Base-by-base conservation (phyloP, 1,284 basidiomycete genomes). In the Apiotrichum brassicae region DNA sequence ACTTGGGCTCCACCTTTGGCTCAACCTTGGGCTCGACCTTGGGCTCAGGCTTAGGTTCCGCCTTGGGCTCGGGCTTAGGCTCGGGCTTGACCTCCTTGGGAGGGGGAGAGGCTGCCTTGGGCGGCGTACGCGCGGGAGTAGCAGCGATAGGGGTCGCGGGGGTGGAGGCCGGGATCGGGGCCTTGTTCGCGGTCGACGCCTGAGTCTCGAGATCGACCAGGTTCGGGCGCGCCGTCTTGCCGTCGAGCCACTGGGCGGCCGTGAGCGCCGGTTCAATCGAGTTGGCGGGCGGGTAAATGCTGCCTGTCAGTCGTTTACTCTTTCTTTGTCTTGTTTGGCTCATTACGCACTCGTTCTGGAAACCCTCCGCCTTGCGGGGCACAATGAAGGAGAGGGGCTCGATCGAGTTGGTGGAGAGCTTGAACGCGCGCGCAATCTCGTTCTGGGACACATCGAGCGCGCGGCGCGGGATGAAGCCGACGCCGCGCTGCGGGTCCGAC, bases 351-450 rank as follows among this genome's bases (percentile, higher is more conserved):
- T 74, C 72, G 16, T 66, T 58, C 54, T 74, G 72, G 68, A 74
- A 74, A 35, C 59, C 64, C 49, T 74, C 72, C 16, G 71, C 64
- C 59, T 87, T 92, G 59, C 93, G 82, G 12, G 93, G 94, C 18
- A 97, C 91, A 62, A 92, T 86, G 75, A 97, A 97, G 1, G 83
- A 83, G 61, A 97, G 86, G 3, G 92, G 87, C 68, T 97, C 91
- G 53, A 97, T 81, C 28, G 78, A 77, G 20, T 76, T 76, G 1
- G 80, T 83, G 4, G 84, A 80, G 24, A 97, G 80, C 75, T 98
- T 98, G 81, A 90, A 97, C 0, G 87, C 91, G 37, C 91, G 82
- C 1, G 91, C 93, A 61, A 97, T 97, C 74, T 98, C 95, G 72
- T 92, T 94, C 49, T 97, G 90, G 32, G 81, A 76, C 18, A 93